Evolutionary conservation across 495 filamentous ascomycete genomes (phyloP), one percentile per base, ranked within the genome.

Genomic region (Trichoderma reesei): DNA sequence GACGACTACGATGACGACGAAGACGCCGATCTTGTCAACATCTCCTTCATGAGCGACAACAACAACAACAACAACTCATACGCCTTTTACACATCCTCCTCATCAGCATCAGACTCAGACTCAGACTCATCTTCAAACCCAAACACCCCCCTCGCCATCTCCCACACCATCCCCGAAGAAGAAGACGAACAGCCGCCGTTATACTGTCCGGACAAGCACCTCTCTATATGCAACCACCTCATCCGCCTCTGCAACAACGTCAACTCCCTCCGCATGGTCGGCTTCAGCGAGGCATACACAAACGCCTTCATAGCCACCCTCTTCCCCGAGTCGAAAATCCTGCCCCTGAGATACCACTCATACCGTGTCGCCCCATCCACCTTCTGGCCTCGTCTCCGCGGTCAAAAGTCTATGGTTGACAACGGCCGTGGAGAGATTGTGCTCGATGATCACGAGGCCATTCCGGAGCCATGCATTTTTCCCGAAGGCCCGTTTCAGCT

Each of bases 141-240:
- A 14, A 26, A 56, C 51, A 56, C 9, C 6, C 33, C 26, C 34
- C 1, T 14, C 1, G 51, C 51, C 26, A 26, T 26, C 26, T 5
- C 51, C 51, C 4, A 3, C 51, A 1, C 31, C 51, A 33, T 34
- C 51, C 31, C 11, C 51, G 9, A 31, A 16, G 64, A 62, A 46
- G 56, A 51, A 20, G 33, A 67, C 14, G 26, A 26, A 26, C 26
- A 26, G 26, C 26, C 26, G 26, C 59, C 11, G 44, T 20, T 2
- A 38, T 48, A 56, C 51, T 71, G 69, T 33, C 39, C 65, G 0
- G 62, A 68, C 33, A 39, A 51, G 18, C 60, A 70, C 41, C 66
- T 72, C 14, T 20, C 59, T 10, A 56, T 71, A 5, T 69, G 71
- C 36, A 65, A 70, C 34, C 68, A 69, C 10, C 63, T 75, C 37